Conservation (phyloP, 2,329 filamentous ascomycete species). For the Lithohypha guttulata region DNA sequence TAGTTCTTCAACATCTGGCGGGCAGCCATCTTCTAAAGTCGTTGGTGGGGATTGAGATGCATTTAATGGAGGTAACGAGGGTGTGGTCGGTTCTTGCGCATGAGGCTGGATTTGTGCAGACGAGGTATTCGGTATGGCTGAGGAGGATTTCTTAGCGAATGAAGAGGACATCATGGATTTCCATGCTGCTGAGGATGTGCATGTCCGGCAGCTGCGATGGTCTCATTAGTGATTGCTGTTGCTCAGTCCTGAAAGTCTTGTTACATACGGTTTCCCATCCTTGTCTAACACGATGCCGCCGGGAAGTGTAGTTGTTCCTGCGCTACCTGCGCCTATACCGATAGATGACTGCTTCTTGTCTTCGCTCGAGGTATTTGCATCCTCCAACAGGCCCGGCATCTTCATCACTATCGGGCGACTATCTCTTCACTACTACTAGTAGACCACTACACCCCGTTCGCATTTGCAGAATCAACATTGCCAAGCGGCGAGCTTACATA, state of each 20-base stretch:
- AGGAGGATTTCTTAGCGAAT: slow-evolving; percentile 18
- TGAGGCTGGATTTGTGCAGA: slow-evolving; percentile 22
- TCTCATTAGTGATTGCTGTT: slow-evolving; percentile 7
- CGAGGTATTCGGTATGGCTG: slow-evolving; percentile 15
- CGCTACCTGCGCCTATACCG: background rate
- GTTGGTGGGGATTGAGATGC: slow-evolving; percentile 7
- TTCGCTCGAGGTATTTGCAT: background rate
- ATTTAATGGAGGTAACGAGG: slow-evolving; percentile 25
- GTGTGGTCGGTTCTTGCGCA: slow-evolving; percentile 25
- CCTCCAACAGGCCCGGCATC: slow-evolving; percentile 9
- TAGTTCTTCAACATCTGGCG: slow-evolving; percentile 77
- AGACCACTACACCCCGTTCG: no score
- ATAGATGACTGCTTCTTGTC: background rate
- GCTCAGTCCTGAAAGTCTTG: background rate
- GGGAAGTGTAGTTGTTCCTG: background rate
- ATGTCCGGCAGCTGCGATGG: slow-evolving; percentile 35
- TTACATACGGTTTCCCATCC: slow-evolving; percentile 40
- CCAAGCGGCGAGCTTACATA: no score
- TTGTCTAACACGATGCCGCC: slow-evolving; percentile 39
- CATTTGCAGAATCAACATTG: no score
- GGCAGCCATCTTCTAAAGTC: slow-evolving; percentile 60
- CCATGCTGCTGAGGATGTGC: slow-evolving; percentile 39
- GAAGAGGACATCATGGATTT: slow-evolving; percentile 33
- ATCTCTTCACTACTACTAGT: no score
- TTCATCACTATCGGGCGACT: no score